phyloP scores from a whole-genome alignment of 768 basidiomycete species.

The Lactarius vividus region DNA sequence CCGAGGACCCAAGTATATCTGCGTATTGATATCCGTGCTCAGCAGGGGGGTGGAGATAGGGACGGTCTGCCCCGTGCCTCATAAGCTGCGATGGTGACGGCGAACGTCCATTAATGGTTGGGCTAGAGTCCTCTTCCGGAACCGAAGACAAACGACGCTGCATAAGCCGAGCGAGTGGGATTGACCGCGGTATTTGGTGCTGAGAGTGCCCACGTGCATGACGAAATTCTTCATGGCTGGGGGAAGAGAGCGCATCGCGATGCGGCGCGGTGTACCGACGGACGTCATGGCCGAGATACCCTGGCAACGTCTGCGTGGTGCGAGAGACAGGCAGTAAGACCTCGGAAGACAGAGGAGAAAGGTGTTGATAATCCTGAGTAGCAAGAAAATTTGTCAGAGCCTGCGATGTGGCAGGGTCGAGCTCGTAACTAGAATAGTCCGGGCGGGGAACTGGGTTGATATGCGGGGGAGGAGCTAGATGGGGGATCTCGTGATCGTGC shows the following conservation, averaged over 20 bases:
- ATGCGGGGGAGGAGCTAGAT: slow-evolving; percentile 31
- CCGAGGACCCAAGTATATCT: slow-evolving; percentile 6
- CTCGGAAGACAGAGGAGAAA: slow-evolving; percentile 14
- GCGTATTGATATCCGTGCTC: slow-evolving; percentile 23
- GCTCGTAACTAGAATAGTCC: slow-evolving; percentile 16
- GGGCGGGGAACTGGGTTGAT: slow-evolving; percentile 22
- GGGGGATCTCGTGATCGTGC: slow-evolving; percentile 16
- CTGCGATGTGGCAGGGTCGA: slow-evolving; percentile 16
- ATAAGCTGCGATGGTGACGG: slow-evolving; percentile 21
- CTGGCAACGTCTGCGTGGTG: slow-evolving; percentile 21
- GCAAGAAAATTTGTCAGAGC: slow-evolving; percentile 24
- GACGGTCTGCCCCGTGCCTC: slow-evolving; percentile 11
- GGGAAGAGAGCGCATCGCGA: slow-evolving; percentile 34
- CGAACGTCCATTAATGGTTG: slow-evolving; percentile 25
- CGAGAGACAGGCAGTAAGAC: slow-evolving; percentile 13
- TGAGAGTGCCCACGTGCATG: slow-evolving; percentile 37
- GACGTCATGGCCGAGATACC: slow-evolving; percentile 26
- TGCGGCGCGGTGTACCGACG: slow-evolving; percentile 28
- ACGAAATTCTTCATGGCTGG: slow-evolving; percentile 36
- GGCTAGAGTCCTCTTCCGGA: slow-evolving; percentile 52
- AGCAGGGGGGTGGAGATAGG: slow-evolving; percentile 7
- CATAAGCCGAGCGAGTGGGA: slow-evolving; percentile 57
- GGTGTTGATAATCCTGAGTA: slow-evolving; percentile 18
- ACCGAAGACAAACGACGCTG: slow-evolving; percentile 68
- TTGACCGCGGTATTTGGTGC: slow-evolving; percentile 46